Base-by-base conservation (phyloP, 768 basidiomycete genomes). In the Omphalotus guepiniiformis region DNA sequence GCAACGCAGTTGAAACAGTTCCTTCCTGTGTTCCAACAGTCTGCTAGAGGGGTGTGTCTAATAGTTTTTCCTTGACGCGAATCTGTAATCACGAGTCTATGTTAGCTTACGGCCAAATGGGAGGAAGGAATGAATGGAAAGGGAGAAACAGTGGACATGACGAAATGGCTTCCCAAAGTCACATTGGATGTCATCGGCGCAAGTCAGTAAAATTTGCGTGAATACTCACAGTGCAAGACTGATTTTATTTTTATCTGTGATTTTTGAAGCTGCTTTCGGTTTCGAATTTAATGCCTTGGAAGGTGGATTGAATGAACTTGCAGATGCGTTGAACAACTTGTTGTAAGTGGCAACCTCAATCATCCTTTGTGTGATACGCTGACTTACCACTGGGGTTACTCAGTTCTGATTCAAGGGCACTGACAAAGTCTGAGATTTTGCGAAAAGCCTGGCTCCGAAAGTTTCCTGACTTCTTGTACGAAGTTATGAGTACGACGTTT, bases 261-360 rank as follows among this genome's bases (percentile, higher is more conserved):
- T 25, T 12, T 21, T 32, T 15, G n/a, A 57, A 16, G 58, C 57
- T 25, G 42, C 65, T n/a, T 49, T 67, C 49, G 77, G 77, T 45
- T 70, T 77, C 52, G 66, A 65, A 22, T 78, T 79, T 30, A 66
- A 64, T 9, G 63, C 65, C 3, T 53, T 71, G 50, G 67, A 73
- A 12, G 56, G 69, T 42, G 59, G 52, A 9, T 57, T 67, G 16
- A 71, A 70, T 47, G 57, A 60, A 30, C 63, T 76, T n/a, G 66
- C 62, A 22, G 58, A 62, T 9, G 68, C 64, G 1, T 74, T 66
- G 48, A 51, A 56, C 21, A 68, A 63, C 37, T 41, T 74, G 25
- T 57, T 69, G 72, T 73, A 19, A 15, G 23, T 36, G 25, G 19
- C n/a, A n/a, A n/a, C n/a, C n/a, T n/a, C n/a, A 21, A 27, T 16